Conservation (phyloP, 192 early-diverging fungal species). For the Chytriomyces sp. region DNA sequence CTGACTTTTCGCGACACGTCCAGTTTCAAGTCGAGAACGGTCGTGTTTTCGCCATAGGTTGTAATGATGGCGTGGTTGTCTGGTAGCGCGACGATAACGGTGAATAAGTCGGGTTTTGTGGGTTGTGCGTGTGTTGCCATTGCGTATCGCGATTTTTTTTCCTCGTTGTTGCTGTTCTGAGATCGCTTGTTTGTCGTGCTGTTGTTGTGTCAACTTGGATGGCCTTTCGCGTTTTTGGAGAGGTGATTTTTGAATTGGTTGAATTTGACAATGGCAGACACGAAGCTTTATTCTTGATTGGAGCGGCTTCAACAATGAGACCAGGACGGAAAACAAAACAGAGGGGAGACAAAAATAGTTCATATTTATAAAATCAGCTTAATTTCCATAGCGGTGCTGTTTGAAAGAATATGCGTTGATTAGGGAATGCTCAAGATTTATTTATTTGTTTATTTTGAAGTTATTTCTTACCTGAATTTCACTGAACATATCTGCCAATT, state of each 20-base stretch:
- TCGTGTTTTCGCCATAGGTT: not conserved
- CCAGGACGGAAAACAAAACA: not conserved
- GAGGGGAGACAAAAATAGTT: not conserved
- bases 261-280: not conserved
- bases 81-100: constrained; percentile 1
- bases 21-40: not conserved
- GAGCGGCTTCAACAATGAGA: not conserved
- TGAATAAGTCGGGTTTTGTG: not conserved
- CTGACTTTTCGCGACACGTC: not conserved
- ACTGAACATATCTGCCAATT: constrained; percentile 52
- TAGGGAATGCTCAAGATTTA: not conserved
- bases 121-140: not conserved
- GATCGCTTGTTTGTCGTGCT: not conserved
- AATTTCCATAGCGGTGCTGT: constrained; percentile 5
- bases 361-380: not conserved
- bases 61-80: not conserved
- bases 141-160: not conserved
- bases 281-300: too few species aligned
- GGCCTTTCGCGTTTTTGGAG: not conserved
- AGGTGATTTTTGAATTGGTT: not conserved
- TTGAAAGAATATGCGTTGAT: not conserved
- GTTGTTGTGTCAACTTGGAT: not conserved
- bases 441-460: too few species aligned
- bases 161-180: not conserved
- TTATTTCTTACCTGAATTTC: constrained; percentile 56